Evolutionary conservation across 768 basidiomycete genomes (phyloP).

Genomic region (Boletus barrowsii): DNA sequence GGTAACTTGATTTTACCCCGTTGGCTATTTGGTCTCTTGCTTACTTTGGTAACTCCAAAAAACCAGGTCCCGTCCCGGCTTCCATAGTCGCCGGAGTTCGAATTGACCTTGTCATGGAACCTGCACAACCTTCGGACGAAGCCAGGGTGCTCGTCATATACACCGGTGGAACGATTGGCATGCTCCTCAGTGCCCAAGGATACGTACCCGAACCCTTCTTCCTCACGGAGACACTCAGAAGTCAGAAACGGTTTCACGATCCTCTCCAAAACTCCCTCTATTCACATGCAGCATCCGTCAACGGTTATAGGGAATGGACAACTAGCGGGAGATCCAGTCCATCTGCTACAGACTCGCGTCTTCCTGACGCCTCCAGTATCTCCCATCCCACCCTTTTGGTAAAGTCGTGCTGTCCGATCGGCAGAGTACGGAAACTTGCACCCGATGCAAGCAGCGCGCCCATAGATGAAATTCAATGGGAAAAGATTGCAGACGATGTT

Average conservation of each 20-base stretch:
- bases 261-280: slow-evolving; percentile 84
- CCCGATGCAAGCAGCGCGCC: slow-evolving; percentile 25
- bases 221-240: slow-evolving; percentile 76
- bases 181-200: slow-evolving; percentile 74
- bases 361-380: slow-evolving; percentile 2
- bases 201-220: slow-evolving; percentile 88
- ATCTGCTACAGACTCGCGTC: slow-evolving; percentile 11
- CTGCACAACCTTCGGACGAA: slow-evolving; percentile 54
- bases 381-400: slow-evolving; percentile 49
- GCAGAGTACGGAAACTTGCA: slow-evolving; percentile 38
- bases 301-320: slow-evolving; percentile 78
- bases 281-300: slow-evolving; percentile 73
- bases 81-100: too few species aligned
- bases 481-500: slow-evolving; percentile 54
- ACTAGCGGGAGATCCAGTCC: slow-evolving; percentile 59
- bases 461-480: slow-evolving; percentile 36
- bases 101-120: slow-evolving; percentile 41
- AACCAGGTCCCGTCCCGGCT: too few species aligned
- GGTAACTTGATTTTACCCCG: too few species aligned
- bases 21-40: too few species aligned
- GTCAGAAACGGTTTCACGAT: slow-evolving; percentile 89
- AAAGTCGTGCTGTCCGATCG: slow-evolving; percentile 69
- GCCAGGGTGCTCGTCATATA: slow-evolving; percentile 84
- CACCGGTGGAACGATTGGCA: slow-evolving; percentile 88
- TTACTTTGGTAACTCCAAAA: too few species aligned